These are phyloP conservation scores for Delphinella strobiligena DNA, from an alignment of 2,329 filamentous ascomycete genomes.

Conservation along the genomic window DNA sequence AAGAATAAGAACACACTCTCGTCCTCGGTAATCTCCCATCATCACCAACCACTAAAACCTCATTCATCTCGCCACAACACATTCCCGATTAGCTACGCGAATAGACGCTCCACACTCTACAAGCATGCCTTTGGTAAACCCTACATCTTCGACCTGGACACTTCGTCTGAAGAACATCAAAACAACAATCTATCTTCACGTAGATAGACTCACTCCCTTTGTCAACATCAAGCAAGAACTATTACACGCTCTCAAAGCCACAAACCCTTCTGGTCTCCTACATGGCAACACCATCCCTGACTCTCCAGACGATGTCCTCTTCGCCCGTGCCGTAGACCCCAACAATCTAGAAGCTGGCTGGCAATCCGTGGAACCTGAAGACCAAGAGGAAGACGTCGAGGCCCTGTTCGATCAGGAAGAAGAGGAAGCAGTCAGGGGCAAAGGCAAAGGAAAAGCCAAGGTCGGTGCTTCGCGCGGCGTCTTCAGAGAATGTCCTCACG, in stretches of 20 bases:
- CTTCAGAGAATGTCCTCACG: slow-evolving; percentile 26
- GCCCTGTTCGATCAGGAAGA: slow-evolving; percentile 12
- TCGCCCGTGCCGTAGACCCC: slow-evolving; percentile 28
- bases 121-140: too few species aligned
- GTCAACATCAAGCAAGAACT: slow-evolving; percentile 28
- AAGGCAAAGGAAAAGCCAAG: slow-evolving; percentile 22
- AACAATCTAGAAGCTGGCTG: slow-evolving; percentile 30
- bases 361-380: slow-evolving; percentile 18
- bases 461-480: slow-evolving; percentile 18
- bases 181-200: slow-evolving; percentile 35
- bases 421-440: slow-evolving; percentile 23
- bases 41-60: too few species aligned
- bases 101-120: too few species aligned
- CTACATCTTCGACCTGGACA: slow-evolving; percentile 28
- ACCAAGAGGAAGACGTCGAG: slow-evolving; percentile 16
- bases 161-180: slow-evolving; percentile 35
- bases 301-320: slow-evolving; percentile 25
- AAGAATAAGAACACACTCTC: too few species aligned
- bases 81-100: too few species aligned
- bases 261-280: slow-evolving; percentile 22
- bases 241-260: slow-evolving; percentile 28
- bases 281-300: slow-evolving; percentile 26
- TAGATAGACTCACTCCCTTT: slow-evolving; percentile 30
- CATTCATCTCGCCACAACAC: too few species aligned
- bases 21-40: too few species aligned